Evolutionary conservation across 257 asterid genomes (phyloP).

Genomic region (Petunia secreta): DNA sequence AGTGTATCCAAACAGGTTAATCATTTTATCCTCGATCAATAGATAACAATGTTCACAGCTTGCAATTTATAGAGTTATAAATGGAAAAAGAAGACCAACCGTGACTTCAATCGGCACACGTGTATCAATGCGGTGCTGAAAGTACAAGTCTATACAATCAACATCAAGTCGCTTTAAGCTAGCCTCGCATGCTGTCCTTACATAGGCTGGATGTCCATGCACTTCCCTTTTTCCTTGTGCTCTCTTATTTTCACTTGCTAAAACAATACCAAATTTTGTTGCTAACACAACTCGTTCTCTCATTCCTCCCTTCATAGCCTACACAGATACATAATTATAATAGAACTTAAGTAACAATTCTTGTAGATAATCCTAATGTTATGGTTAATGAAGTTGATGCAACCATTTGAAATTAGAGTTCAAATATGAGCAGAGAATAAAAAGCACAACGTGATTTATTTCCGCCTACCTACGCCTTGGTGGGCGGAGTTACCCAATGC

Average conservation of each 20-base stretch:
- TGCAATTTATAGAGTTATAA: too few relatives aligned
- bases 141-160: constrained; percentile 52
- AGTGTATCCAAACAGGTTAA: too few relatives aligned
- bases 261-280: constrained; percentile 41
- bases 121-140: constrained; percentile 44
- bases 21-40: too few relatives aligned
- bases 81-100: constrained; percentile 28
- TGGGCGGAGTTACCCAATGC: too few relatives aligned
- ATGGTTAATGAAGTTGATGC: too few relatives aligned
- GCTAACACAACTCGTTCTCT: constrained; percentile 49
- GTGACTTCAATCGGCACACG: constrained; percentile 53
- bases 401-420: too few relatives aligned
- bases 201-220: constrained; percentile 50
- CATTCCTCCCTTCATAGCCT: constrained; percentile 49
- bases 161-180: constrained; percentile 51
- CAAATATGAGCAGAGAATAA: too few relatives aligned
- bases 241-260: too few relatives aligned
- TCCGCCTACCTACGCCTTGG: too few relatives aligned
- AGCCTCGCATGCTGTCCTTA: constrained; percentile 44
- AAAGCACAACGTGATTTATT: too few relatives aligned
- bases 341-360: not conserved
- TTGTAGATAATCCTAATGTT: not conserved
- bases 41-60: too few relatives aligned
- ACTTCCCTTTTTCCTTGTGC: constrained; percentile 27
- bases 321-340: not conserved